Percentiles rank a stretch among this genome's conserved stretches.
phyloP scores from a whole-genome alignment of 345 rosid species.

The Hypericum androsaemum region DNA sequence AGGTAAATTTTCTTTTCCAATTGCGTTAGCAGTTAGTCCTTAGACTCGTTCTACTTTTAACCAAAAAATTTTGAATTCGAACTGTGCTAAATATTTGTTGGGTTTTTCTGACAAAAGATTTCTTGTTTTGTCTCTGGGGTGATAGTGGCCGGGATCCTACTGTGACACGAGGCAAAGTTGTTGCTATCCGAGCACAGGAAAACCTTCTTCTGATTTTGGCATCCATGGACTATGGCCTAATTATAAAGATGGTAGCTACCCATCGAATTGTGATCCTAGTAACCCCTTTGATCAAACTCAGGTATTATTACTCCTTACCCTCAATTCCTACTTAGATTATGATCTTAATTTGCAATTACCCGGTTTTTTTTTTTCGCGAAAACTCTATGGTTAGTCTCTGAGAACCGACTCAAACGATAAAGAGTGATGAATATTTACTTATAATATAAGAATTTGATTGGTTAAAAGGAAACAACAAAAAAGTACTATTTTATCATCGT shows the following conservation, averaged over 20 bases:
- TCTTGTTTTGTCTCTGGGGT: background rate
- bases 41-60: too few relatives aligned
- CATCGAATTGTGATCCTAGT: conserved; percentile 50
- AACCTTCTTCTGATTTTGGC: conserved; percentile 72
- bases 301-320: conserved; percentile 25
- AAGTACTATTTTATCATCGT: too few relatives aligned
- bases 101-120: background rate
- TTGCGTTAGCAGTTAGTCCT: too few relatives aligned
- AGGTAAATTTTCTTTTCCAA: conserved; percentile 19
- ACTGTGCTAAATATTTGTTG: background rate
- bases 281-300: conserved; percentile 35
- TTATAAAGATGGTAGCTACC: conserved; percentile 56
- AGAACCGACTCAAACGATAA: too few relatives aligned
- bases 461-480: too few relatives aligned
- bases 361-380: too few relatives aligned
- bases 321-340: too few relatives aligned
- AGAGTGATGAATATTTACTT: too few relatives aligned
- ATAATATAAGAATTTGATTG: too few relatives aligned
- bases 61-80: background rate
- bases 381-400: too few relatives aligned
- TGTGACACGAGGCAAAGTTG: conserved; percentile 56
- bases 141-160: conserved; percentile 87
- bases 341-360: too few relatives aligned
- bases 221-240: conserved; percentile 96
- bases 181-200: conserved; percentile 77